These are phyloP conservation scores for Musa acuminata DNA, from an alignment of 176 grass and related monocot genomes.

Conservation along the genomic window DNA sequence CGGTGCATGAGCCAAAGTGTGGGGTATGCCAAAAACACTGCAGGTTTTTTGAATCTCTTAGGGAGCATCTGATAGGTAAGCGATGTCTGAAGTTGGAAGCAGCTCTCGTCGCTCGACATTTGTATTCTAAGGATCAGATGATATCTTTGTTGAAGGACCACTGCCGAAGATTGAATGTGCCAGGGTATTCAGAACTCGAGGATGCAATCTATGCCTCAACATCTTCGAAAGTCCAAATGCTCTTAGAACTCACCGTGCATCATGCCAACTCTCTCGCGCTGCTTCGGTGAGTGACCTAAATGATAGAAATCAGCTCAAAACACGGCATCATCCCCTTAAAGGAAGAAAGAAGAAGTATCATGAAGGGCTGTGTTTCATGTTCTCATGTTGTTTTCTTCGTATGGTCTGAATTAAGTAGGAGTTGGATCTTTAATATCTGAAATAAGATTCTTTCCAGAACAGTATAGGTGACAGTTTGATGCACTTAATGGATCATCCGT, in stretches of 20 bases:
- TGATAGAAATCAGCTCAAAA: no score
- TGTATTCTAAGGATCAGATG: no score
- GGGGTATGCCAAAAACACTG: constrained; percentile 78
- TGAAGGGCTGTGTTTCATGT: no score
- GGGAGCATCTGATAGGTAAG: constrained; percentile 85
- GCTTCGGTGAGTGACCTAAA: constrained; percentile 26
- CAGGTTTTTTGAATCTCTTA: constrained; percentile 77
- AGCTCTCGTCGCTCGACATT: background rate
- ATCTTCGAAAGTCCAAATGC: constrained; percentile 47
- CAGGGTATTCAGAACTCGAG: constrained; percentile 43
- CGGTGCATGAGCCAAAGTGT: constrained; percentile 70
- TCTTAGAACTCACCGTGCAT: constrained; percentile 48
- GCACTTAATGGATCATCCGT: no score
- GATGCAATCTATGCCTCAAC: constrained; percentile 73
- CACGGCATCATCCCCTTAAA: no score
- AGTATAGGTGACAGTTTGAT: no score
- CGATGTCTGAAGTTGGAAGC: background rate
- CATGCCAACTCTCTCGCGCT: constrained; percentile 65
- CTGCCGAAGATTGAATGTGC: constrained; percentile 80
- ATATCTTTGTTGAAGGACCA: constrained; percentile 35
- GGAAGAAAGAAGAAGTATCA: no score
- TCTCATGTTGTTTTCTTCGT: no score
- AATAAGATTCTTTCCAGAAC: no score
- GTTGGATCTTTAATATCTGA: no score
- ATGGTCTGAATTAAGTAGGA: no score